Percentiles rank a stretch among this genome's conserved stretches.
Evolutionary conservation across 805 yeast genomes (phyloP).

Genomic region (Teunomyces panamensis): DNA sequence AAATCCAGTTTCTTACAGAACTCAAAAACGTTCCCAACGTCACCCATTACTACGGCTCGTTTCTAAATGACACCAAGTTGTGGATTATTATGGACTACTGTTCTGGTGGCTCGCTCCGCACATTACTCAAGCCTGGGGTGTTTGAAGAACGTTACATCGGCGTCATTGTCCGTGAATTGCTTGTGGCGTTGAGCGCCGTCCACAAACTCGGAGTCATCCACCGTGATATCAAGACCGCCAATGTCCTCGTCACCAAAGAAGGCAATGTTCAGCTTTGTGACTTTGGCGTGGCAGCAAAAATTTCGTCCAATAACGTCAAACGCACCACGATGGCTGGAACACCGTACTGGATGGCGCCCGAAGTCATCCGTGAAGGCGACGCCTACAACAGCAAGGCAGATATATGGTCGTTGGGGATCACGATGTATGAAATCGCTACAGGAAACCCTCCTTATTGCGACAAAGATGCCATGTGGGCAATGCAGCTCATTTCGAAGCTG

Average conservation of each 20-base stretch:
- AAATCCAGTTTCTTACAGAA: constrained; percentile 80
- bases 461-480: constrained; percentile 90
- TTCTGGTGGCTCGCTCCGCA: constrained; percentile 92
- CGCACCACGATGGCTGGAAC: constrained; percentile 95
- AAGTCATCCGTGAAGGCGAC: constrained; percentile 89
- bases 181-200: constrained; percentile 73
- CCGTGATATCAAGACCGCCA: constrained; percentile 95
- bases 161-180: constrained; percentile 79
- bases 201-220: constrained; percentile 92
- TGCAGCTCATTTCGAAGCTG: constrained; percentile 88
- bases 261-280: constrained; percentile 93
- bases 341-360: constrained; percentile 99
- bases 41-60: constrained; percentile 88
- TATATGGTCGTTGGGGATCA: constrained; percentile 96
- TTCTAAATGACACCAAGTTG: constrained; percentile 79
- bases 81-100: constrained; percentile 99
- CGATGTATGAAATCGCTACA: constrained; percentile 90
- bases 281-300: constrained; percentile 96
- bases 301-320: constrained; percentile 69
- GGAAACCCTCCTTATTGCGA: constrained; percentile 98
- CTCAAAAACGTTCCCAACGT: constrained; percentile 86
- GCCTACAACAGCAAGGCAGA: constrained; percentile 89
- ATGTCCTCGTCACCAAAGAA: constrained; percentile 81
- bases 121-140: constrained; percentile 80
- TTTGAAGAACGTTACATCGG: constrained; percentile 82